Percentiles rank a stretch among this genome's conserved stretches.
These are phyloP conservation scores for Kodamaea plutei DNA, from an alignment of 1,139 yeast species.

Conservation along the genomic window DNA sequence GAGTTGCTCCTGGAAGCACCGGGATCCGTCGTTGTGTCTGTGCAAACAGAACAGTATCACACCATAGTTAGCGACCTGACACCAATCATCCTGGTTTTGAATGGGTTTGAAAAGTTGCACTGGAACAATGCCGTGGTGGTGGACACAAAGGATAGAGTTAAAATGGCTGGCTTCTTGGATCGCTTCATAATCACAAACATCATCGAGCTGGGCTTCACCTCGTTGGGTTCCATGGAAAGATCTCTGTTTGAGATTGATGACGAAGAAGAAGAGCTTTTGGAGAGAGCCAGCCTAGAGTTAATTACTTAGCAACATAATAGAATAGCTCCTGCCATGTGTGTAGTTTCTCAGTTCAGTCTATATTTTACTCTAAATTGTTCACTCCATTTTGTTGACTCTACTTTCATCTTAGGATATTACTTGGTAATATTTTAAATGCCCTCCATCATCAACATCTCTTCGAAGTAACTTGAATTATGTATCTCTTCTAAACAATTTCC, in stretches of 20 bases:
- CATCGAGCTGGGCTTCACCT: conserved; percentile 27
- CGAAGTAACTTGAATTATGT: too few species aligned
- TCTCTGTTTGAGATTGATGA: conserved; percentile 18
- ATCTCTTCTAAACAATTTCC: too few species aligned
- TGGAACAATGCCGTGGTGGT: conserved; percentile 34
- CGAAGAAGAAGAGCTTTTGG: conserved; percentile 14
- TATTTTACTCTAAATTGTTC: too few species aligned
- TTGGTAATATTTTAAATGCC: too few species aligned
- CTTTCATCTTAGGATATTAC: too few species aligned
- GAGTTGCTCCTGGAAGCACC: background rate
- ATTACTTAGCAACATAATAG: conserved; percentile 18
- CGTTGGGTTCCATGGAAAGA: conserved; percentile 12
- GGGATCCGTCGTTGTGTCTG: conserved; percentile 38
- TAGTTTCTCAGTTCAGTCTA: too few species aligned
- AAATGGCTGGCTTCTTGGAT: conserved; percentile 40
- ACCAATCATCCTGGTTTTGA: conserved; percentile 34
- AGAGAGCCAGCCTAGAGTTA: conserved; percentile 21
- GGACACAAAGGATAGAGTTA: conserved; percentile 12
- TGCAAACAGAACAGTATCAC: conserved; percentile 77
- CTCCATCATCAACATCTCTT: too few species aligned
- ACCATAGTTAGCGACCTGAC: conserved; percentile 47
- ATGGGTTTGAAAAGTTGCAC: conserved; percentile 39
- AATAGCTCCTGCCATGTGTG: too few species aligned
- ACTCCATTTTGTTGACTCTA: too few species aligned
- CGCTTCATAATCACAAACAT: conserved; percentile 33